Base-by-base conservation (phyloP, 768 basidiomycete species). In the Punctularia strigosozonata region DNA sequence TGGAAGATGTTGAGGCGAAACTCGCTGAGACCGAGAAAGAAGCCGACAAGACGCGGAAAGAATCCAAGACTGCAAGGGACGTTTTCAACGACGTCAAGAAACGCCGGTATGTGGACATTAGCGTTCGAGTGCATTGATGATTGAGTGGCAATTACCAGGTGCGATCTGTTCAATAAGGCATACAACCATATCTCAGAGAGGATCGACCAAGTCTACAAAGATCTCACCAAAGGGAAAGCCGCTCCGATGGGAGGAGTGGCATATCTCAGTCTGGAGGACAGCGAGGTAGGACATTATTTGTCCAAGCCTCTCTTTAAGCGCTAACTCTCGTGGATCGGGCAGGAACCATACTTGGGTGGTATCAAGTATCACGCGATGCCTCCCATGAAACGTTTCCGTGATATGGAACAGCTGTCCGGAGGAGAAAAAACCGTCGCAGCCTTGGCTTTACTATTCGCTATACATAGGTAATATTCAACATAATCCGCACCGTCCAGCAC, bases 341-440 rank as follows among this genome's bases (percentile, higher is more conserved):
- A 85, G 84, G 84, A 87, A 60, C 87, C 88, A 1, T 90, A 90
- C 46, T 67, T 65, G 17, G 78, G 75, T 25, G 89, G 95, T 39
- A 88, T 99, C 64, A 97, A 95, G 59, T 98, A 98, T 55, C 94
- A 98, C 53, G 92, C 94, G 1, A 99, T 98, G 95, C 95, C 95
- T 0, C 95, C 95, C 1, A 94, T 97, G 82, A 99, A 99, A 57
- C 84, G 91, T 2, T 98, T 98, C 71, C 74, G 92, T 44, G 95
- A 98, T 55, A 98, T 98, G 92, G 92, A 97, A 43, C 94, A 98
- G 56, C 66, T 98, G 12, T 98, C 92, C 0, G 95, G 94, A 39
- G 95, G 94, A 17, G 95, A 99, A 57, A 97, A 98, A 65, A 98
- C 95, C 0, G 92, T 98, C 35, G 95, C 95, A 5, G 94, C 94